These are phyloP conservation scores for Nakaseomyces delphensis DNA, from an alignment of 1,139 yeast genomes.

Conservation along the genomic window DNA sequence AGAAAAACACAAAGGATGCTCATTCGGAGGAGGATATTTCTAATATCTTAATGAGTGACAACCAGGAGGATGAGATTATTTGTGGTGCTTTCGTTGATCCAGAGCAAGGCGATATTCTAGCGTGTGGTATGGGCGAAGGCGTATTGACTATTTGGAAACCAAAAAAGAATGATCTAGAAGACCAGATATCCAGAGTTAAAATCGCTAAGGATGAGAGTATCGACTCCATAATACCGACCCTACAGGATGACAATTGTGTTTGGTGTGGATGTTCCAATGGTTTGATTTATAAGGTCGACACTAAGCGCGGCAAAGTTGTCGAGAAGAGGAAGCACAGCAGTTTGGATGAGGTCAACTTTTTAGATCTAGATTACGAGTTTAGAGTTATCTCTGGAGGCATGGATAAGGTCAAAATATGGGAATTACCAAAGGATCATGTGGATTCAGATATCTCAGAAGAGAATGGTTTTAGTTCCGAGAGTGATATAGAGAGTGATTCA, in stretches of 20 bases:
- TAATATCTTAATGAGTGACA: conserved; percentile 53
- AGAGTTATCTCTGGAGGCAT: conserved; percentile 74
- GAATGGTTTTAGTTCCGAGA: conserved; percentile 13
- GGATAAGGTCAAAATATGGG: conserved; percentile 75
- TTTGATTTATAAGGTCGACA: conserved; percentile 57
- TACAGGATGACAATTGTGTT: conserved; percentile 59
- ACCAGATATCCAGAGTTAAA: conserved; percentile 74
- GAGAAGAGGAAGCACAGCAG: conserved; percentile 61
- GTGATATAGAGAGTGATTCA: conserved; percentile 14
- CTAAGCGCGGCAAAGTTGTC: conserved; percentile 52
- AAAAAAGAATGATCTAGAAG: conserved; percentile 54
- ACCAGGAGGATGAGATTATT: conserved; percentile 86
- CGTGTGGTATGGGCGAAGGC: conserved; percentile 87
- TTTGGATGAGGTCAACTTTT: conserved; percentile 53
- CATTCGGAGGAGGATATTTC: conserved; percentile 1
- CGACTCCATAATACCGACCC: conserved; percentile 67
- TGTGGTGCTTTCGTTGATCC: conserved; percentile 64
- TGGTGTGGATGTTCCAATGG: conserved; percentile 90
- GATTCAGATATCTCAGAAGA: too few relatives aligned
- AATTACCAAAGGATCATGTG: conserved; percentile 24
- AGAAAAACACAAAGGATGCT: neutral
- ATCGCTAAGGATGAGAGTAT: conserved; percentile 65
- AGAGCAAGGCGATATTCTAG: conserved; percentile 55
- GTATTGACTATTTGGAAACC: conserved; percentile 87
- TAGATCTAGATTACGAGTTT: conserved; percentile 76